These are phyloP conservation scores for Aspergillus pseudoterreus DNA, from an alignment of 2,329 filamentous ascomycete genomes.

Conservation along the genomic window DNA sequence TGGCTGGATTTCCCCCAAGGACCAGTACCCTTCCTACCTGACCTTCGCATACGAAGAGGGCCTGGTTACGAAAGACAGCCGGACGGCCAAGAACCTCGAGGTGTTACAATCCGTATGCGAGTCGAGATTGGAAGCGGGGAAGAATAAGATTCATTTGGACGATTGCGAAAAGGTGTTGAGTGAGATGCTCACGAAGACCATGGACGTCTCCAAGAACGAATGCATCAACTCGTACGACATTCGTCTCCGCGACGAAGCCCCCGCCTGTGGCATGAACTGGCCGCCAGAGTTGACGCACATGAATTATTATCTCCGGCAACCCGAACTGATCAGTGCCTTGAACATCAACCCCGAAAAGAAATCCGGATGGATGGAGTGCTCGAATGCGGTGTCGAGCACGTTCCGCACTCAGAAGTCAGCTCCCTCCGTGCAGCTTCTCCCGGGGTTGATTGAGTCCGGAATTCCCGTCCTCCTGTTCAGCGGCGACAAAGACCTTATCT, in stretches of 20 bases:
- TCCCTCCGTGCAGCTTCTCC: slow-evolving; percentile 71
- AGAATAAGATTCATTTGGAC: slow-evolving; percentile 61
- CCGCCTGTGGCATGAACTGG: slow-evolving; percentile 96
- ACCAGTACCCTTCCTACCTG: slow-evolving; percentile 88
- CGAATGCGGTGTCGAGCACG: slow-evolving; percentile 67
- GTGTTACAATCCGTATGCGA: slow-evolving; percentile 66
- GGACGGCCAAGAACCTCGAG: slow-evolving; percentile 63
- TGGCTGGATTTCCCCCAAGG: slow-evolving; percentile 87
- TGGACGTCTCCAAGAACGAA: slow-evolving; percentile 46
- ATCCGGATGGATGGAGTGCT: slow-evolving; percentile 90
- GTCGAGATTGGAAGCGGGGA: slow-evolving; percentile 54
- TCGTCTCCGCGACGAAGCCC: slow-evolving; percentile 72
- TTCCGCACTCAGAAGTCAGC: slow-evolving; percentile 69
- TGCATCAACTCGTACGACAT: slow-evolving; percentile 98
- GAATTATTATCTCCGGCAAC: slow-evolving; percentile 76
- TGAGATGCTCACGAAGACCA: slow-evolving; percentile 65
- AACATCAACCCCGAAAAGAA: slow-evolving; percentile 79
- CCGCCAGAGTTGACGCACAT: slow-evolving; percentile 77
- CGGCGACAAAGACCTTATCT: slow-evolving; percentile 90
- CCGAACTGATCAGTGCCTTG: slow-evolving; percentile 75
- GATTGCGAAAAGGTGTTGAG: slow-evolving; percentile 76
- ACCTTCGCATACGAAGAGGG: slow-evolving; percentile 74
- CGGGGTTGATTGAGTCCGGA: slow-evolving; percentile 67
- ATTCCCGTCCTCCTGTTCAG: slow-evolving; percentile 85
- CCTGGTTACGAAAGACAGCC: slow-evolving; percentile 65